Percentiles rank a stretch among this genome's conserved stretches.
These are phyloP conservation scores for Gossypium schwendimanii DNA, from an alignment of 441 rosid genomes.

Conservation along the genomic window DNA sequence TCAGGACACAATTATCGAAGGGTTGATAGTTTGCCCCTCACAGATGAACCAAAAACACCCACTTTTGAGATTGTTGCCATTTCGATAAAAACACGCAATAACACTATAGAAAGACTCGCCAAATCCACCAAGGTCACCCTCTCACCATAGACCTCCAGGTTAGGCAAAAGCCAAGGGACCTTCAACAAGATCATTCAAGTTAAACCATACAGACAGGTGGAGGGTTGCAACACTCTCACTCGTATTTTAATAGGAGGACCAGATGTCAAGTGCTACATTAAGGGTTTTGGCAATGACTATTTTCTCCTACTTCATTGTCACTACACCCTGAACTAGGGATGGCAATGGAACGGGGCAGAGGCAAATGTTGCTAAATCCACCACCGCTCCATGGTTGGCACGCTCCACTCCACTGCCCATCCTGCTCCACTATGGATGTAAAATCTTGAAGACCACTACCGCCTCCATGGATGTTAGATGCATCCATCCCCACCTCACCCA, in stretches of 20 bases:
- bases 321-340: conserved; percentile 9
- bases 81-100: conserved; percentile 44
- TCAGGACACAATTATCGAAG: conserved; percentile 51
- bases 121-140: conserved; percentile 67
- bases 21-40: conserved; percentile 50
- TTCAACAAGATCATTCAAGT: conserved; percentile 61
- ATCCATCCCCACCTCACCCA: too few species aligned
- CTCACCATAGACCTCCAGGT: conserved; percentile 74
- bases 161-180: conserved; percentile 66
- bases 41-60: conserved; percentile 67
- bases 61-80: conserved; percentile 48
- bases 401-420: too few species aligned
- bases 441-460: too few species aligned
- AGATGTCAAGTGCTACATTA: conserved; percentile 18
- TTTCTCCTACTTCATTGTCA: conserved; percentile 11
- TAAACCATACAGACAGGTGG: conserved; percentile 42
- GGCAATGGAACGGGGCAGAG: too few species aligned
- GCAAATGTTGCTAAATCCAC: too few species aligned
- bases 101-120: conserved; percentile 56
- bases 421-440: too few species aligned
- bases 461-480: too few species aligned
- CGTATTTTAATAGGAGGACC: conserved; percentile 17
- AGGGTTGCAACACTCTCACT: conserved; percentile 28
- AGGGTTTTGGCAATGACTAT: conserved; percentile 21
- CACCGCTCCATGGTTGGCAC: too few species aligned